Percentiles rank a stretch among this genome's conserved stretches.
Conservation (phyloP, 768 basidiomycete genomes). For the Russula compacta region DNA sequence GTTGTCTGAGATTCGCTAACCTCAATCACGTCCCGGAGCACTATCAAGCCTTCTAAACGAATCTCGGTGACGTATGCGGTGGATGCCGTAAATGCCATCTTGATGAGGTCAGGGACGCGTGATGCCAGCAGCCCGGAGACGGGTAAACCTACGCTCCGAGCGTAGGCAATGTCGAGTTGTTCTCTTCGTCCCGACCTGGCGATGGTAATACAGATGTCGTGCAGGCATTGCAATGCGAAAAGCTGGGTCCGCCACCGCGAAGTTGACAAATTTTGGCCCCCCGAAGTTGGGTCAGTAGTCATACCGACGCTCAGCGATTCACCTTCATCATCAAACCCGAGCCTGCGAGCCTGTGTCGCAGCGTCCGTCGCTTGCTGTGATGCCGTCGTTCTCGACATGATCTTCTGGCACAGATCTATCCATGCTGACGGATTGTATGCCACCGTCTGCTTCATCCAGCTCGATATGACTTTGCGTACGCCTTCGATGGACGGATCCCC, state of each 20-base stretch:
- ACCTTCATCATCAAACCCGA: slow-evolving; percentile 79
- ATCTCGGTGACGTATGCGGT: slow-evolving; percentile 96
- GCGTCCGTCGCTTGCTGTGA: slow-evolving; percentile 66
- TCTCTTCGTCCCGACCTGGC: slow-evolving; percentile 65
- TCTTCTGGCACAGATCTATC: slow-evolving; percentile 96
- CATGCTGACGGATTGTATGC: slow-evolving; percentile 90
- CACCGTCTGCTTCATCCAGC: slow-evolving; percentile 94
- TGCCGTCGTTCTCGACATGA: slow-evolving; percentile 91
- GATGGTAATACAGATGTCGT: slow-evolving; percentile 77
- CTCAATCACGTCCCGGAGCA: slow-evolving; percentile 87
- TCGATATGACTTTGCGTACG: slow-evolving; percentile 83
- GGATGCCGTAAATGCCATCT: slow-evolving; percentile 96
- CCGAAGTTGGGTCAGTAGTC: slow-evolving; percentile 32
- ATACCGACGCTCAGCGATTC: slow-evolving; percentile 73
- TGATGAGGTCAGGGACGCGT: slow-evolving; percentile 87
- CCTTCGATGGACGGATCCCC: slow-evolving; percentile 92
- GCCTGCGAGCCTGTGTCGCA: slow-evolving; percentile 38
- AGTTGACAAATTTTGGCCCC: slow-evolving; percentile 39
- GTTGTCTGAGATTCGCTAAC: slow-evolving; percentile 33
- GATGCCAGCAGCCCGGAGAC: slow-evolving; percentile 63
- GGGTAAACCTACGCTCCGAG: slow-evolving; percentile 49
- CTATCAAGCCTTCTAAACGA: slow-evolving; percentile 79
- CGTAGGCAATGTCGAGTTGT: slow-evolving; percentile 72
- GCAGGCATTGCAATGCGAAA: slow-evolving; percentile 88
- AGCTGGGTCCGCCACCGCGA: slow-evolving; percentile 96